Conservation (phyloP, 495 filamentous ascomycete genomes). For the Aspergillus wentii region DNA sequence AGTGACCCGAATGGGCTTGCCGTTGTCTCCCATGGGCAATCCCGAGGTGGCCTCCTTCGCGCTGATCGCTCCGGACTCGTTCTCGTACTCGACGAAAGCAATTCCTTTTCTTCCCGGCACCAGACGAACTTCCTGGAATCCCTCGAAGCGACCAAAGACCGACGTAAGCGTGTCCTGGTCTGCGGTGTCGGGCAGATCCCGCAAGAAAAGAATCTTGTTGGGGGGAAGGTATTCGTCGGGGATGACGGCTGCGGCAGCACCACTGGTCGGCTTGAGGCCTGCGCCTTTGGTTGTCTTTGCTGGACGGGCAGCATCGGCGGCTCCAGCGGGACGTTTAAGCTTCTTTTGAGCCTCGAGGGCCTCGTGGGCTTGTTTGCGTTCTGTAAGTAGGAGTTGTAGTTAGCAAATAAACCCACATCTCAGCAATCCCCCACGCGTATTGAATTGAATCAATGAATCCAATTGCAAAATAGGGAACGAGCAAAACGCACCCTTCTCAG, state of each 20-base stretch:
- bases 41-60: constrained; percentile 93
- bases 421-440: background rate
- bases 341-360: constrained; percentile 77
- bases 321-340: constrained; percentile 66
- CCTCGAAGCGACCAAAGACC: constrained; percentile 87
- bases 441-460: constrained; percentile 1
- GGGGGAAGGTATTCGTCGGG: constrained; percentile 97
- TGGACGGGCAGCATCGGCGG: constrained; percentile 52
- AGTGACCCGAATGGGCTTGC: constrained; percentile 71
- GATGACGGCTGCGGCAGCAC: constrained; percentile 66
- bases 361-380: constrained; percentile 87
- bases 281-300: constrained; percentile 70
- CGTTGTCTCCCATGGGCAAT: constrained; percentile 74
- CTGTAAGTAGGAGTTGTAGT: constrained; percentile 35
- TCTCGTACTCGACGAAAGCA: constrained; percentile 95
- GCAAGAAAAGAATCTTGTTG: constrained; percentile 96
- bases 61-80: constrained; percentile 80
- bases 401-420: constrained; percentile 3
- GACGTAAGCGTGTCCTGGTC: constrained; percentile 71
- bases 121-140: constrained; percentile 86
- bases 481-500: constrained; percentile 74
- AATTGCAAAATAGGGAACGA: background rate
- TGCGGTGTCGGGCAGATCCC: constrained; percentile 85
- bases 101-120: constrained; percentile 86
- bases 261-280: constrained; percentile 75